Evolutionary conservation across 768 basidiomycete genomes (phyloP).

Genomic region (Collybia sp.): DNA sequence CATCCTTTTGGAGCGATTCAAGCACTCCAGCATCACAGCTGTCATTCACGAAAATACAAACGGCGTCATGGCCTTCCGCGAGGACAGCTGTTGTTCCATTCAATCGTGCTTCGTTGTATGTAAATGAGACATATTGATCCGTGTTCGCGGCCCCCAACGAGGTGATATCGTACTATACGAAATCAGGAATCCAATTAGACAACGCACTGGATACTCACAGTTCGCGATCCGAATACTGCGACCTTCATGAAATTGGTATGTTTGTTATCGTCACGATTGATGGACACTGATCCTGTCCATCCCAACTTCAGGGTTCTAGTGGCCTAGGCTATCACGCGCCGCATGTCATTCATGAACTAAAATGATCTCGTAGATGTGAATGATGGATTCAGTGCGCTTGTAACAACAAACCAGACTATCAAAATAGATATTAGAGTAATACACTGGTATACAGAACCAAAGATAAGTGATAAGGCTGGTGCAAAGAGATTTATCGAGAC

Average conservation of each 20-base stretch:
- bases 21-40: conserved; percentile 29
- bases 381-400: too few species aligned
- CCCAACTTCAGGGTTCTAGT: too few species aligned
- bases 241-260: conserved; percentile 27
- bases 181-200: background rate
- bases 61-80: conserved; percentile 30
- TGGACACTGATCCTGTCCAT: too few species aligned
- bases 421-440: conserved; percentile 20
- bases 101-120: conserved; percentile 32
- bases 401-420: background rate
- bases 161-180: conserved; percentile 14
- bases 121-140: conserved; percentile 20
- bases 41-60: conserved; percentile 42
- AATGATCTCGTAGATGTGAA: too few species aligned
- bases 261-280: too few species aligned
- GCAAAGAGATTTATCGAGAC: background rate
- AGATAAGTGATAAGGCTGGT: conserved; percentile 1
- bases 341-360: too few species aligned
- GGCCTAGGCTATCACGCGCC: too few species aligned
- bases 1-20: conserved; percentile 22
- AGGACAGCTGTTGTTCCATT: conserved; percentile 29
- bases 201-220: conserved; percentile 14
- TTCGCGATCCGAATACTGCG: conserved; percentile 35
- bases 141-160: conserved; percentile 7
- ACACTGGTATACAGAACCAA: conserved; percentile 28